Evolutionary conservation across 768 basidiomycete species (phyloP).

Genomic region (Lyophyllum decastes): DNA sequence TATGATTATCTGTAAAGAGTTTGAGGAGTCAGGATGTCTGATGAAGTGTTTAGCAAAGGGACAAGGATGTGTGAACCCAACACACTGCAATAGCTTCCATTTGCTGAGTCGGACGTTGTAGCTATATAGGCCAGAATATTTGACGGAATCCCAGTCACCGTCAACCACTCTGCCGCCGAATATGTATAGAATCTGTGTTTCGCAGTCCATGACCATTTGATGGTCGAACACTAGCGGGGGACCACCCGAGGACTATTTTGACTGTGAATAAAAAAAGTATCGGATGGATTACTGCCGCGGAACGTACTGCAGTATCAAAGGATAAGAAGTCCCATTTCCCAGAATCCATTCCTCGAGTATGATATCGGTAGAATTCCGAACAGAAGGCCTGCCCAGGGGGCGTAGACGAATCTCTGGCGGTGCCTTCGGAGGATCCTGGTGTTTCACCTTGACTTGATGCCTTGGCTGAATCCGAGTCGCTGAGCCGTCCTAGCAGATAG

Average conservation of each 20-base stretch:
- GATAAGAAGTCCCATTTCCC: conserved; percentile 77
- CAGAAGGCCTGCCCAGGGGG: conserved; percentile 34
- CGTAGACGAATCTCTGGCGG: conserved; percentile 11
- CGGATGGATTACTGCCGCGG: background rate
- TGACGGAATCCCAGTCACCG: conserved; percentile 56
- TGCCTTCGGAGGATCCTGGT: conserved; percentile 8
- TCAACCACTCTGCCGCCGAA: conserved; percentile 77
- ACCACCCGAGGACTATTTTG: conserved; percentile 56
- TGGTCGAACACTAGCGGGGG: conserved; percentile 80
- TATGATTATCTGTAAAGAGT: conserved; percentile 41
- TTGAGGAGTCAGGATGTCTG: conserved; percentile 27
- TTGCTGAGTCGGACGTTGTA: conserved; percentile 65
- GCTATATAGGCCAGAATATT: conserved; percentile 73
- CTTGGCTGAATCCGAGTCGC: conserved; percentile 50
- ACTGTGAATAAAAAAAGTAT: conserved; percentile 3
- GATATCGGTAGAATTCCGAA: conserved; percentile 79
- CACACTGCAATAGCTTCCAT: conserved; percentile 73
- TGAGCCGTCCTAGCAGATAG: conserved; percentile 71
- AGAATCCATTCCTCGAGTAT: conserved; percentile 57
- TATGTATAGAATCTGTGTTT: conserved; percentile 70
- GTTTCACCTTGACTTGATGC: conserved; percentile 22
- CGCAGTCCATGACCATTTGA: conserved; percentile 77
- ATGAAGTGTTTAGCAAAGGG: background rate
- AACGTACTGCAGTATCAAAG: conserved; percentile 64
- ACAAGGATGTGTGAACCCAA: background rate